A percentile compares a stretch with the other conserved stretches of the same genome.
Conservation (phyloP, 139 green algal genomes). For the Coelastrella sp. region DNA sequence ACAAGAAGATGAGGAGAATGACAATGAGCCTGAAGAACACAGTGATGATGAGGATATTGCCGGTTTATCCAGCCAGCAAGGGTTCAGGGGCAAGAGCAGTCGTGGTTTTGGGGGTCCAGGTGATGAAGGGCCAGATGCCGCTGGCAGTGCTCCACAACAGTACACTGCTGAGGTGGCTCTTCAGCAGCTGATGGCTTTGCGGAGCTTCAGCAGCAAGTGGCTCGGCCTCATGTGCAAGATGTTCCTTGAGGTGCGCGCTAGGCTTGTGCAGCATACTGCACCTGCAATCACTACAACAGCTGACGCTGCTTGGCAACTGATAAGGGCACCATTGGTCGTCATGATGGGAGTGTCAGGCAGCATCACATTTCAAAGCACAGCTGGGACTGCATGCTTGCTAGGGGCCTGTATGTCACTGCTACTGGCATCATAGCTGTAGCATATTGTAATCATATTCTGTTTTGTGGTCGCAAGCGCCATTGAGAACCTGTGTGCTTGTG, state of each 20-base stretch:
- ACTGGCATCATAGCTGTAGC: no score
- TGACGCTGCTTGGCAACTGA: no score
- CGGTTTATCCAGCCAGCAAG: background rate
- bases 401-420: no score
- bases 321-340: no score
- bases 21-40: constrained; percentile 35
- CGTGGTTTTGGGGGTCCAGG: background rate
- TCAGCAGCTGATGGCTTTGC: constrained; percentile 68
- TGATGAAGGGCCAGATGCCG: constrained; percentile 47
- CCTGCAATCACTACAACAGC: no score
- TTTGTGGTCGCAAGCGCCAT: no score
- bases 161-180: constrained; percentile 51
- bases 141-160: constrained; percentile 20
- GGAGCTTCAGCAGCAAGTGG: constrained; percentile 79
- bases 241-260: constrained; percentile 68
- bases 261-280: background rate
- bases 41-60: constrained; percentile 43
- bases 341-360: background rate
- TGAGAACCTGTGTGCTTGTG: no score
- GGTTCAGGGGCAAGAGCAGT: background rate
- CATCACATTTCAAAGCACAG: no score
- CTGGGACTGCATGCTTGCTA: no score
- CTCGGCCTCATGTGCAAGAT: constrained; percentile 84
- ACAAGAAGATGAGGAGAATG: constrained; percentile 20
- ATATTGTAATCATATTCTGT: background rate